Conservation (phyloP, 1,284 basidiomycete species). For the Heterobasidion occidentale region DNA sequence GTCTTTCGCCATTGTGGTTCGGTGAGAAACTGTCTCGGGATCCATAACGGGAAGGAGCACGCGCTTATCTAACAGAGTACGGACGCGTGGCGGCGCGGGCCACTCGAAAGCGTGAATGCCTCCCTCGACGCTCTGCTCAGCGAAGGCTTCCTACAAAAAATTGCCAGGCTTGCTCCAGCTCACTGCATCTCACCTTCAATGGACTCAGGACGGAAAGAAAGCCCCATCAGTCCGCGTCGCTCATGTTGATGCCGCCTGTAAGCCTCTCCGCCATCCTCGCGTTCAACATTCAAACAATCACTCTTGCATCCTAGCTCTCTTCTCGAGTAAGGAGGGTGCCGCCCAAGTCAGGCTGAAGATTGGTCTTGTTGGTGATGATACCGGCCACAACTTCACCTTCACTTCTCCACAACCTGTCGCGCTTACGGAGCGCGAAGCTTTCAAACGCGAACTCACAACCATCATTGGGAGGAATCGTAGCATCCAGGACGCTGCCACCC, state of each 20-base stretch:
- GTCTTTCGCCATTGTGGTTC: conserved; percentile 24
- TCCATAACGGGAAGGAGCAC: neutral
- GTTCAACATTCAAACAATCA: neutral
- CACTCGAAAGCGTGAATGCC: conserved; percentile 23
- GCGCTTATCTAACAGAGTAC: conserved; percentile 3
- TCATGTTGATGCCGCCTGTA: conserved; percentile 53
- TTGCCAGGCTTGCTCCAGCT: conserved; percentile 62
- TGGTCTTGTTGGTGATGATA: conserved; percentile 53
- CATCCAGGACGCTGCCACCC: conserved; percentile 13
- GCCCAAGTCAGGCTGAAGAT: conserved; percentile 71
- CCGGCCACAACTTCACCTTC: conserved; percentile 77
- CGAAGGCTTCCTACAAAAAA: conserved; percentile 78
- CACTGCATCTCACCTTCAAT: conserved; percentile 58
- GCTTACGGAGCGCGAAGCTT: conserved; percentile 62
- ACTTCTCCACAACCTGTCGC: conserved; percentile 53
- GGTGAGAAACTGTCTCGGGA: neutral
- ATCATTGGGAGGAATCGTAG: conserved; percentile 67
- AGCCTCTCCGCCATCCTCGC: conserved; percentile 23
- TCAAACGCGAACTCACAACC: conserved; percentile 69
- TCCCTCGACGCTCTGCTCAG: conserved; percentile 55
- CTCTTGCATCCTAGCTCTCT: conserved; percentile 46
- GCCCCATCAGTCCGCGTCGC: conserved; percentile 53
- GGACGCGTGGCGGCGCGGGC: neutral
- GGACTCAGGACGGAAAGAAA: conserved; percentile 63
- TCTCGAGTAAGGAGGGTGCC: conserved; percentile 76